These are phyloP conservation scores for Chlamydomonas schloesseri DNA, from an alignment of 139 green algal species.

Conservation along the genomic window DNA sequence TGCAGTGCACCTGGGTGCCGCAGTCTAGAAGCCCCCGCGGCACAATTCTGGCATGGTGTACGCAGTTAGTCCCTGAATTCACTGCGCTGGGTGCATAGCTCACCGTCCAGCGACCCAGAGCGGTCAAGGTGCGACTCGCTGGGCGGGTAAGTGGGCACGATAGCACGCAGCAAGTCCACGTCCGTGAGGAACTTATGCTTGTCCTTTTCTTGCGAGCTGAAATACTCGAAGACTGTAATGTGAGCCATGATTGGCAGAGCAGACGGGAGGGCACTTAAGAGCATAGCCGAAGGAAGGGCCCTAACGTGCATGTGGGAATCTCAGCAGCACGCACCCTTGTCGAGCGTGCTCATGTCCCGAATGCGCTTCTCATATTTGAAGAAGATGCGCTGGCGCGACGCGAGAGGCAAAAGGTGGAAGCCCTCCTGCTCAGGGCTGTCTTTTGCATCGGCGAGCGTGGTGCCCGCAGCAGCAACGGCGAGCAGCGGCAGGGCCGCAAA, in stretches of 20 bases:
- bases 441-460: neutral
- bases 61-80: neutral
- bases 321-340: constrained; percentile 62
- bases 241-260: too few relatives aligned
- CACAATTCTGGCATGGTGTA: too few relatives aligned
- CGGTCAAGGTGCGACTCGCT: constrained; percentile 66
- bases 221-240: constrained; percentile 82
- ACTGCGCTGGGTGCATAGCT: neutral
- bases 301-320: too few relatives aligned
- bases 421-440: neutral
- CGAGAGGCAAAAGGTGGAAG: constrained; percentile 55
- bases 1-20: too few relatives aligned
- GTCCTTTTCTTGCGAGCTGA: constrained; percentile 54
- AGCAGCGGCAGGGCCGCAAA: neutral
- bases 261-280: too few relatives aligned
- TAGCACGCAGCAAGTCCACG: constrained; percentile 66
- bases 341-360: constrained; percentile 73
- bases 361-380: constrained; percentile 86
- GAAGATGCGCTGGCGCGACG: constrained; percentile 67
- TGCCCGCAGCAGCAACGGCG: neutral
- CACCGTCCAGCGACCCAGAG: constrained; percentile 73
- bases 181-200: constrained; percentile 61
- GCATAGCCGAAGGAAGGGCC: too few relatives aligned
- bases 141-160: constrained; percentile 85
- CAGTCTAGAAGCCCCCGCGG: too few relatives aligned